These are phyloP conservation scores for Monosporascus ibericus DNA, from an alignment of 2,329 filamentous ascomycete genomes.

Conservation along the genomic window DNA sequence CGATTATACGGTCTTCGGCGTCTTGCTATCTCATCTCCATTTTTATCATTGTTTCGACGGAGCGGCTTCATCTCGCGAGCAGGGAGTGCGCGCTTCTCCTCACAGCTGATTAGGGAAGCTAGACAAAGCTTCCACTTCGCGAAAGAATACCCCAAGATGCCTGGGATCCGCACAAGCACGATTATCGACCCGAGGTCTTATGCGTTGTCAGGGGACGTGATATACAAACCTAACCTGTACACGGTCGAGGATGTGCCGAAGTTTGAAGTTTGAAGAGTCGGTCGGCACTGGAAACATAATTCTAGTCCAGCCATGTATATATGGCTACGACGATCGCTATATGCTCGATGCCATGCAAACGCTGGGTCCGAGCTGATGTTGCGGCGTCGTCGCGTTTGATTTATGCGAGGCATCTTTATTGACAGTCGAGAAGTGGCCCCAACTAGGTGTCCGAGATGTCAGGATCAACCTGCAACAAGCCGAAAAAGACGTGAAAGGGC, in stretches of 20 bases:
- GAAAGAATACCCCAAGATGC: conserved; percentile 30
- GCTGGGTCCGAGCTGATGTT: conserved; percentile 42
- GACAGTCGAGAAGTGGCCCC: conserved; percentile 47
- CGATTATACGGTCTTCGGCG: no score
- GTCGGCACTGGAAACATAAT: conserved; percentile 51
- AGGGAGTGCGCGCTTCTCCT: no score
- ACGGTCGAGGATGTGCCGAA: conserved; percentile 42
- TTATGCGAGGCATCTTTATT: conserved; percentile 30
- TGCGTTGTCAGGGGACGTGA: conserved; percentile 39
- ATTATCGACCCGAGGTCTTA: conserved; percentile 47
- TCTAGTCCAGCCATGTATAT: conserved; percentile 56
- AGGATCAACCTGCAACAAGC: conserved; percentile 51
- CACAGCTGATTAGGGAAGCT: background rate
- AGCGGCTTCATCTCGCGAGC: no score
- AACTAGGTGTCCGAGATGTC: conserved; percentile 51
- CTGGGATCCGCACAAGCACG: conserved; percentile 61
- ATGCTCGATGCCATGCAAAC: conserved; percentile 45
- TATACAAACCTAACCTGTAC: conserved; percentile 45
- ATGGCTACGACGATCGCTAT: conserved; percentile 54
- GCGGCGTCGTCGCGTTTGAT: conserved; percentile 53
- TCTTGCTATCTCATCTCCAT: no score
- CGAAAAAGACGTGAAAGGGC: conserved; percentile 32
- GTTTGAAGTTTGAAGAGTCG: conserved; percentile 44
- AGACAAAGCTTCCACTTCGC: background rate
- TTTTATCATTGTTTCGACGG: no score